These are phyloP conservation scores for Graphium sp. DNA, from an alignment of 2,329 filamentous ascomycete species.

Conservation along the genomic window DNA sequence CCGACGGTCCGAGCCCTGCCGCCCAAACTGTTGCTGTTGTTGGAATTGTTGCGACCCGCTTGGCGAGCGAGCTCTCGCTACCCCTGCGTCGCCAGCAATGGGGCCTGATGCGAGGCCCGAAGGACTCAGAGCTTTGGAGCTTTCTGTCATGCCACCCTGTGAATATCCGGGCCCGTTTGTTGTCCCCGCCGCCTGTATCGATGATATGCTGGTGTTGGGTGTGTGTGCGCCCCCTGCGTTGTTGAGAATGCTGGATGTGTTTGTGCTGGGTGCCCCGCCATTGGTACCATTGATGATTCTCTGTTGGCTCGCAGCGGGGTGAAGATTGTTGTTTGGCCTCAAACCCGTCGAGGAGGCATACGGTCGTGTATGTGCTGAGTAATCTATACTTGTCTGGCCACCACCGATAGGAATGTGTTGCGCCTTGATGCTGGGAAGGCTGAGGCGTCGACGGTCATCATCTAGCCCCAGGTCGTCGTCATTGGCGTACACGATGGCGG, in stretches of 20 bases:
- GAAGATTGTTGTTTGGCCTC: no score
- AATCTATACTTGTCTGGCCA: conserved; percentile 28
- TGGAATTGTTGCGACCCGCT: conserved; percentile 48
- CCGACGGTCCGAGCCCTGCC: conserved; percentile 36
- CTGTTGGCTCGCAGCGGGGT: no score
- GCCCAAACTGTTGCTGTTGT: conserved; percentile 40
- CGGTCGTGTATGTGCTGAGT: conserved; percentile 52
- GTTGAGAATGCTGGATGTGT: conserved; percentile 31
- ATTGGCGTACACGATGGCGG: conserved; percentile 20
- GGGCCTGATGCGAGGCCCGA: conserved; percentile 27
- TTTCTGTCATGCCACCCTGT: conserved; percentile 65
- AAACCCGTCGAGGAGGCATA: no score
- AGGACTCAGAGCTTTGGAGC: conserved; percentile 71
- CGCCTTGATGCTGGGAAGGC: conserved; percentile 59
- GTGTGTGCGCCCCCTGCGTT: conserved; percentile 24
- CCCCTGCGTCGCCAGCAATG: conserved; percentile 28
- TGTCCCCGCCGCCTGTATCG: conserved; percentile 25
- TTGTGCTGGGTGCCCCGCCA: no score
- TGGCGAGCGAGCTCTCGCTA: conserved; percentile 45
- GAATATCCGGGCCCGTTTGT: conserved; percentile 46
- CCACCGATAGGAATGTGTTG: conserved; percentile 51
- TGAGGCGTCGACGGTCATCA: conserved; percentile 46
- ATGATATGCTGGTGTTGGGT: conserved; percentile 30
- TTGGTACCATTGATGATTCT: no score
- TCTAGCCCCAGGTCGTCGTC: conserved; percentile 42